Conservation (phyloP, 345 rosid species). For the Clausena lansium region DNA sequence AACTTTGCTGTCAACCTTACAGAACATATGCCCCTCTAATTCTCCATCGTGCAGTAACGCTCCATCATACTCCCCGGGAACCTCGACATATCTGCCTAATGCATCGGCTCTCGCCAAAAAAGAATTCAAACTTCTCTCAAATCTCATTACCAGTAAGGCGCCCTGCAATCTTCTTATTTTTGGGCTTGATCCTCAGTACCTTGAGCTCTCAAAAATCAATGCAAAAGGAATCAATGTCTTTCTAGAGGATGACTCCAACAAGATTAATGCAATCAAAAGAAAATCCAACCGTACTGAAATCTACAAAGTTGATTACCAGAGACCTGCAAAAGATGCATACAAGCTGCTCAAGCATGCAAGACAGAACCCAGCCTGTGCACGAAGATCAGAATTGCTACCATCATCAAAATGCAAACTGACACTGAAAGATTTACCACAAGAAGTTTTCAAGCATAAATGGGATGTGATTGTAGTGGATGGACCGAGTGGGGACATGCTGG, state of each 20-base stretch:
- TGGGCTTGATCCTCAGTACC: conserved; percentile 56
- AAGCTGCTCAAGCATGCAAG: conserved; percentile 73
- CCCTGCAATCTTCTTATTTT: conserved; percentile 89
- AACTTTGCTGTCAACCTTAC: conserved; percentile 34
- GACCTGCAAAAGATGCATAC: conserved; percentile 63
- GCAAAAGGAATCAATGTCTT: conserved; percentile 60
- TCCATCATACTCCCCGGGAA: conserved; percentile 17
- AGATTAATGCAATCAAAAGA: conserved; percentile 35
- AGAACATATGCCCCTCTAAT: conserved; percentile 26
- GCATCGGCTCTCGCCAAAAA: conserved; percentile 43
- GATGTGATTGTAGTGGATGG: conserved; percentile 84
- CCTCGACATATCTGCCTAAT: conserved; percentile 7
- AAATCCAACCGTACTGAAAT: conserved; percentile 42
- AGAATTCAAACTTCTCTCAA: conserved; percentile 59
- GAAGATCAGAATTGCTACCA: conserved; percentile 32
- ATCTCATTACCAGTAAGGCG: conserved; percentile 40
- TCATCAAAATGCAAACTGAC: conserved; percentile 55
- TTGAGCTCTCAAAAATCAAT: conserved; percentile 56
- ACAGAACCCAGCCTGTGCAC: conserved; percentile 49
- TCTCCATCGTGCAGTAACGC: conserved; percentile 25
- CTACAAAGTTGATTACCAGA: conserved; percentile 49
- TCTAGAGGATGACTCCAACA: conserved; percentile 60
- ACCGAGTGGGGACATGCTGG: conserved; percentile 57
- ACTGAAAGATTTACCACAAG: conserved; percentile 49
- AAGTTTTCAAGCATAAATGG: conserved; percentile 61